Conservation (phyloP, 2,329 filamentous ascomycete species). For the Ophiosphaerella narmari region DNA sequence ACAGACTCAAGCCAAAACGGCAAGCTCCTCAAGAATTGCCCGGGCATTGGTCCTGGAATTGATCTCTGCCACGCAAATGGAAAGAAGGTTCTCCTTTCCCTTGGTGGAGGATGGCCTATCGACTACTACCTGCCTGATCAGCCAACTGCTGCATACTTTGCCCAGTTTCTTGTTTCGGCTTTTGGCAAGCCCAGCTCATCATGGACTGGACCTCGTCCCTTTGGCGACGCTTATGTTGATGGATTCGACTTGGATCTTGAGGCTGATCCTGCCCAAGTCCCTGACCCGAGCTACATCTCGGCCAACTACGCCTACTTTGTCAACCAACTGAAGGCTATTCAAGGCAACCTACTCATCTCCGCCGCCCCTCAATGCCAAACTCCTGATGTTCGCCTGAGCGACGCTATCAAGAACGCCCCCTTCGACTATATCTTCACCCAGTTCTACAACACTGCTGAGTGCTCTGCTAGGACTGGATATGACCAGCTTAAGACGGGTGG, state of each 20-base stretch:
- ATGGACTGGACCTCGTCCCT: constrained; percentile 53
- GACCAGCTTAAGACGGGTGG: constrained; percentile 27
- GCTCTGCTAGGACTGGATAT: constrained; percentile 54
- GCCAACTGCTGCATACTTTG: constrained; percentile 51
- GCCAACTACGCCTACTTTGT: constrained; percentile 56
- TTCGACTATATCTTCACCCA: constrained; percentile 62
- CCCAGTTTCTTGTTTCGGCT: constrained; percentile 56
- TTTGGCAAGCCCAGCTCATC: constrained; percentile 51
- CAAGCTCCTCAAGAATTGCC: constrained; percentile 50
- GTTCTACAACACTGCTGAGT: constrained; percentile 60
- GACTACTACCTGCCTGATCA: constrained; percentile 52
- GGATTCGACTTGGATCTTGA: constrained; percentile 60
- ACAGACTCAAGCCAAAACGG: constrained; percentile 43
- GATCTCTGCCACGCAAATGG: constrained; percentile 36
- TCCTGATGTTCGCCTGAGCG: constrained; percentile 53
- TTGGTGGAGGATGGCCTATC: constrained; percentile 50
- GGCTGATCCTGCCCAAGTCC: constrained; percentile 21
- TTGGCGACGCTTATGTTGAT: constrained; percentile 53
- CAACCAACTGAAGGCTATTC: constrained; percentile 49
- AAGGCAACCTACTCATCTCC: constrained; percentile 54
- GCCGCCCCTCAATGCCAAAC: constrained; percentile 58
- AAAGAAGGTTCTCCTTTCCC: constrained; percentile 50
- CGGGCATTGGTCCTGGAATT: constrained; percentile 46
- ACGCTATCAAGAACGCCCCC: constrained; percentile 49
- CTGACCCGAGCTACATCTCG: constrained; percentile 30